These are phyloP conservation scores for Ophiocordyceps sinensis DNA, from an alignment of 2,329 filamentous ascomycete species.

Conservation along the genomic window DNA sequence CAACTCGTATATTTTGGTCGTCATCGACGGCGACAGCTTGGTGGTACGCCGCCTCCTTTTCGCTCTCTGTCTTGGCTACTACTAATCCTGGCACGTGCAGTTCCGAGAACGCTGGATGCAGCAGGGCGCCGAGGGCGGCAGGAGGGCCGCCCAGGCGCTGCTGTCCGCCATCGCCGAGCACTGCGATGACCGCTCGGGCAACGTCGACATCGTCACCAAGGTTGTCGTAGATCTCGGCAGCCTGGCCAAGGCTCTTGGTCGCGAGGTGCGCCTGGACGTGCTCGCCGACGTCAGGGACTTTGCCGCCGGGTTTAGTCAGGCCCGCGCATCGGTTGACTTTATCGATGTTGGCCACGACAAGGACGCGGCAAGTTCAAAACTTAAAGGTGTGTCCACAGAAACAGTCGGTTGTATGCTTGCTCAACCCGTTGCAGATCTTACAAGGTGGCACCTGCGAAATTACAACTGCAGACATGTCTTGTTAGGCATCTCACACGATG, in stretches of 20 bases:
- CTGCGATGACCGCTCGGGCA: slow-evolving; percentile 26
- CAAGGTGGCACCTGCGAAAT: slow-evolving; percentile 43
- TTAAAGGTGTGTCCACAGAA: slow-evolving; percentile 36
- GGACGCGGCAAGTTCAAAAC: slow-evolving; percentile 44
- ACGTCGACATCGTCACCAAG: slow-evolving; percentile 40
- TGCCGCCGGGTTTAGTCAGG: slow-evolving; percentile 44
- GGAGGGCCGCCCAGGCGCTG: slow-evolving; percentile 34
- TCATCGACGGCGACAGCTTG: slow-evolving; percentile 50
- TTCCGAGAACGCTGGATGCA: slow-evolving; percentile 41
- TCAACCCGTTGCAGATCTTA: too few relatives aligned
- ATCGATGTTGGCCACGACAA: slow-evolving; percentile 46
- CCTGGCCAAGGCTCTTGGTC: slow-evolving; percentile 33
- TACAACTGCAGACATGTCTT: slow-evolving; percentile 47
- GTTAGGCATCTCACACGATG: slow-evolving; percentile 47
- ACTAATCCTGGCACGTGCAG: slow-evolving; percentile 17
- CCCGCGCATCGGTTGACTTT: slow-evolving; percentile 46
- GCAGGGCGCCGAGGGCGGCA: slow-evolving; percentile 41
- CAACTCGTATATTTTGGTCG: slow-evolving; percentile 44
- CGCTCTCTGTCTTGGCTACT: neutral
- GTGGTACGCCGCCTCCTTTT: slow-evolving; percentile 25
- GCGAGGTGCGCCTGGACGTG: slow-evolving; percentile 29
- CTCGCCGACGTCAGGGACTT: slow-evolving; percentile 39
- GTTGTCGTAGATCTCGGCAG: slow-evolving; percentile 39
- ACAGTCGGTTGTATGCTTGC: too few relatives aligned
- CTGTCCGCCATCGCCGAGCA: slow-evolving; percentile 31